Percentiles rank a stretch among this genome's conserved stretches.
Evolutionary conservation across 768 basidiomycete species (phyloP).

Genomic region (Tricholoma sp.): DNA sequence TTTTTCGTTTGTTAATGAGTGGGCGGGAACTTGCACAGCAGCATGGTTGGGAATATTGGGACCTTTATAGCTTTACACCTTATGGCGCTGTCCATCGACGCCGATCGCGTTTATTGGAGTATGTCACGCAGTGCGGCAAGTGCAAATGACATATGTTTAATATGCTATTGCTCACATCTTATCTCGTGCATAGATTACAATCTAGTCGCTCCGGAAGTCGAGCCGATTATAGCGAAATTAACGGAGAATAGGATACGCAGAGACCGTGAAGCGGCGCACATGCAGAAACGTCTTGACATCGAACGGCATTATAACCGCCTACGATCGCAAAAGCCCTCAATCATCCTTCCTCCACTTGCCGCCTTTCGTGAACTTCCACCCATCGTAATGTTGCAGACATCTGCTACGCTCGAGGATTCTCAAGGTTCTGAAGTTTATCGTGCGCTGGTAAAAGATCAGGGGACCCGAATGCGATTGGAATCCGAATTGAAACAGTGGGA

Average conservation of each 20-base stretch:
- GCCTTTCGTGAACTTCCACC: constrained; percentile 48
- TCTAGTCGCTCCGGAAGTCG: constrained; percentile 19
- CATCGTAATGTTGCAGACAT: constrained; percentile 29
- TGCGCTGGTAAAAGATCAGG: constrained; percentile 21
- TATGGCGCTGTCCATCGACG: constrained; percentile 34
- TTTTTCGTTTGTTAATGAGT: constrained; percentile 32
- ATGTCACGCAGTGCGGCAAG: constrained; percentile 31
- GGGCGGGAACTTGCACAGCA: constrained; percentile 24
- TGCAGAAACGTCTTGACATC: constrained; percentile 29
- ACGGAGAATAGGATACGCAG: constrained; percentile 18
- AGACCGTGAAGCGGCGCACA: constrained; percentile 15
- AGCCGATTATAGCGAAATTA: constrained; percentile 18
- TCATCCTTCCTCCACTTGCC: constrained; percentile 37
- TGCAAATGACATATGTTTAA: not conserved
- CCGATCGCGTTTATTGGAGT: constrained; percentile 36
- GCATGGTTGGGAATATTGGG: constrained; percentile 38
- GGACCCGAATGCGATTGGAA: constrained; percentile 33
- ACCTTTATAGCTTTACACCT: constrained; percentile 34
- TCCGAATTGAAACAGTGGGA: constrained; percentile 48
- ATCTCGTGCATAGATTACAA: constrained; percentile 24
- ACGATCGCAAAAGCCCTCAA: constrained; percentile 23
- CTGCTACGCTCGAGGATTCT: constrained; percentile 9
- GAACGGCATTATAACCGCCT: constrained; percentile 42
- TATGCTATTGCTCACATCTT: not conserved
- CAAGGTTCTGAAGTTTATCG: constrained; percentile 9